Evolutionary conservation across 805 yeast genomes (phyloP), one percentile per base, ranked within the genome.

Genomic region (Cyberlindnera saturnus): DNA sequence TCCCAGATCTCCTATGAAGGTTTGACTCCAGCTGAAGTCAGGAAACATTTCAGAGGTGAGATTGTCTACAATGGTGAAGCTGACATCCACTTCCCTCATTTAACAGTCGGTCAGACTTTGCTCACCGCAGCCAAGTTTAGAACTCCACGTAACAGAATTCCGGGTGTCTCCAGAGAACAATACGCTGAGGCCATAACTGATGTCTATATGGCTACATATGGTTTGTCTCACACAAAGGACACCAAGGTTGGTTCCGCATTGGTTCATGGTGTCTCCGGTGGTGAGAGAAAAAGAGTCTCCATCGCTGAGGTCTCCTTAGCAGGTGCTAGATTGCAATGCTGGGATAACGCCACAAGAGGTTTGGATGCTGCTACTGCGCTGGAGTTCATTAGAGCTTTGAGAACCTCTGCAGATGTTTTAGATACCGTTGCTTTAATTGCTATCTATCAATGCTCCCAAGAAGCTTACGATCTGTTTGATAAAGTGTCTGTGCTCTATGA

Each of bases 261-360:
- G 38, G 76, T 80, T 28, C 71, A 86, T 60, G 88, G 88, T 63
- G 79, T 82, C 36, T 79, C 86, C 20, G 88, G 87, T 60, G 88
- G 87, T 66, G 85, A 81, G 63, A 67, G 87, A 53, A 81, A 81
- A 62, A 76, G 87, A 67, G 86, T 81, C 17, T 79, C 86, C n/a
- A 79, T 81, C 23, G 23, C 23, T 19, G 53, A 62, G 63, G 26
- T 79, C 59, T 56, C 11, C 9, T 23, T 23, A 23, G 28, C 11
- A 10, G 23, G 23, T 19, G 73, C 81, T 28, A 64, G 63, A 46
- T 51, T 73, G 35, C 75, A 70, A 51, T 73, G 76, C 59, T 73
- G 76, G 76, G 78, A 77, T 67, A 77, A 77, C 48, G 75, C 82
- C 15, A 77, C 83, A 13, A 73, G 82, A 68, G 83, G 83, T 50